Conservation (phyloP, 31 red algal species). For the Bonnemaisonia californica region DNA sequence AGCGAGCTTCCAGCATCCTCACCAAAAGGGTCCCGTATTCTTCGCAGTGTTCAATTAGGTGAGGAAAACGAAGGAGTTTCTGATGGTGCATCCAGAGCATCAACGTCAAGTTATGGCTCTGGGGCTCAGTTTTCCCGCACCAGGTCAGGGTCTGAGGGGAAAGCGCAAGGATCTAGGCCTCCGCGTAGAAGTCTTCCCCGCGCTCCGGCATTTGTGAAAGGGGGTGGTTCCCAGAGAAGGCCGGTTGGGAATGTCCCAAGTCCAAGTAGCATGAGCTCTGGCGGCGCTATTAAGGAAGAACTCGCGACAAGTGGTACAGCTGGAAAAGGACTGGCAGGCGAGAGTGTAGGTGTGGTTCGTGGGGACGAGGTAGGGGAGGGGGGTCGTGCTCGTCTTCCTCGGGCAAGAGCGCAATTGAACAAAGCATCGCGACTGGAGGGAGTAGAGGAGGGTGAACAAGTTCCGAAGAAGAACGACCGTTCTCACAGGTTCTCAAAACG, state of each 20-base stretch:
- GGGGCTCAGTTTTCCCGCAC: too few relatives aligned
- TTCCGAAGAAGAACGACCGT: constrained; percentile 26
- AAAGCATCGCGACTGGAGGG: neutral
- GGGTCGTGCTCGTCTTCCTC: neutral
- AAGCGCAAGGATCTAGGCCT: neutral
- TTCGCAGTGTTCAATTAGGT: neutral
- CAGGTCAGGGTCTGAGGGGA: neutral
- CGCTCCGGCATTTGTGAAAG: constrained; percentile 73
- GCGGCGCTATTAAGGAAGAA: neutral
- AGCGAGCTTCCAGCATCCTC: neutral
- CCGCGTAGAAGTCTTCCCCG: constrained; percentile 50
- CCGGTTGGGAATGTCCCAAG: constrained; percentile 25
- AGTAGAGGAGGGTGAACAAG: neutral
- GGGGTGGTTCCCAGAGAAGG: constrained; percentile 48
- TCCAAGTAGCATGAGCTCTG: neutral
- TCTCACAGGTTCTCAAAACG: constrained; percentile 57
- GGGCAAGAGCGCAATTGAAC: neutral
- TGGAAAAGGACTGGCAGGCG: neutral
- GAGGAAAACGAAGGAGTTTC: neutral
- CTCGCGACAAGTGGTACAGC: neutral
- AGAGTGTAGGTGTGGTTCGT: neutral
- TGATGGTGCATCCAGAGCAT: neutral
- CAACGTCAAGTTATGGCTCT: neutral
- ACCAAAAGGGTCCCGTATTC: neutral
- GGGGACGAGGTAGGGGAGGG: neutral